Percentiles rank a stretch among this genome's conserved stretches.
These are phyloP conservation scores for Rhytidiadelphus loreus DNA, from an alignment of 225 moss, liverwort and hornwort species.

Conservation along the genomic window DNA sequence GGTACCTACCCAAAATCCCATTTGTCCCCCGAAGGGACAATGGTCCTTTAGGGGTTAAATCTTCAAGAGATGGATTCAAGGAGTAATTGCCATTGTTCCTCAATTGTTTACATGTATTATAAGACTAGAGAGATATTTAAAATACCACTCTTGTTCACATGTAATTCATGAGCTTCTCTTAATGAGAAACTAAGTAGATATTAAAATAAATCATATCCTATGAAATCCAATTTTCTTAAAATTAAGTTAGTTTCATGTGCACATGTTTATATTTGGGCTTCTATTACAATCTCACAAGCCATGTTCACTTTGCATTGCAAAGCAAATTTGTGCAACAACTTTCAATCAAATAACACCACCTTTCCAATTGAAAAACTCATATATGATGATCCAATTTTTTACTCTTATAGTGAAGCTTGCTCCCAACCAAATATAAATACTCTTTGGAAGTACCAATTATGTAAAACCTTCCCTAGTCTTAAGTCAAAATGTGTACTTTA, in stretches of 20 bases:
- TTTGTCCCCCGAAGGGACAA: too few species aligned
- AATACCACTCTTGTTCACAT: neutral
- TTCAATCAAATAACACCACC: neutral
- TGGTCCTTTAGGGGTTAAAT: too few species aligned
- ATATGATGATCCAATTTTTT: neutral
- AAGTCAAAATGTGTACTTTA: too few species aligned
- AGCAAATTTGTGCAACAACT: neutral
- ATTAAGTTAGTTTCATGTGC: neutral
- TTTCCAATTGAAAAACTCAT: neutral
- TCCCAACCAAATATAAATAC: too few species aligned
- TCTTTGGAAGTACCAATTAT: neutral
- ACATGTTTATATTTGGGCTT: neutral
- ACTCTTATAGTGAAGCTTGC: neutral
- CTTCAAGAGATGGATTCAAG: neutral
- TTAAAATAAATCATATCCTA: neutral
- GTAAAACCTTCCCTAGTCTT: accelerated
- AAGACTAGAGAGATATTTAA: neutral
- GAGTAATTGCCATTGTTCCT: too few species aligned
- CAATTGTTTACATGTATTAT: too few species aligned
- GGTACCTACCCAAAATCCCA: too few species aligned
- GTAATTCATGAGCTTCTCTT: accelerated
- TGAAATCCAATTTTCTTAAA: neutral
- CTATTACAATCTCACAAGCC: accelerated
- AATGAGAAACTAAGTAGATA: neutral
- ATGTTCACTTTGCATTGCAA: accelerated